Evolutionary conservation across 176 grass and related monocot species (phyloP).

Genomic region (Poa annua): DNA sequence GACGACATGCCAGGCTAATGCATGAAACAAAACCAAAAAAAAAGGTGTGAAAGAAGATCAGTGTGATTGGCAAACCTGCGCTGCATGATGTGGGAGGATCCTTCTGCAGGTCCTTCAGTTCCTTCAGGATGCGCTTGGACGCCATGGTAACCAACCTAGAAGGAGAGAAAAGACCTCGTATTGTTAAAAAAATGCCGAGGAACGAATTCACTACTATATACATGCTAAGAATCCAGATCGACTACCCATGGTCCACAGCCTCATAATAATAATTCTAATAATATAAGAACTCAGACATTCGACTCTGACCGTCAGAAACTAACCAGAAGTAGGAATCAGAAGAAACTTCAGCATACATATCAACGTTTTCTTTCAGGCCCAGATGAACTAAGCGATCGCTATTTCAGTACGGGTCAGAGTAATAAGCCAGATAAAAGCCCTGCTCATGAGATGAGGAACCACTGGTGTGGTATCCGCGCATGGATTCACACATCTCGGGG

Average conservation of each 20-base stretch:
- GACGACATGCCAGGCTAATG: neutral
- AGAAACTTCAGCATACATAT: neutral
- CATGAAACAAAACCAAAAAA: neutral
- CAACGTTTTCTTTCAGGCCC: constrained; percentile 12
- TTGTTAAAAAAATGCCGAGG: neutral
- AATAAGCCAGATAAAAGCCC: neutral
- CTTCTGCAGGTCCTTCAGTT: constrained; percentile 68
- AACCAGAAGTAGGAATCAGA: neutral
- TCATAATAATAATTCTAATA: neutral
- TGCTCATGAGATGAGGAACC: neutral
- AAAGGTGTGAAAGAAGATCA: neutral
- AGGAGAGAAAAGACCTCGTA: neutral
- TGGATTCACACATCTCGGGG: neutral
- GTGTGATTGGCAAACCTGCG: constrained; percentile 36
- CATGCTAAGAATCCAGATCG: neutral
- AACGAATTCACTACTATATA: neutral
- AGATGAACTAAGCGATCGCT: neutral
- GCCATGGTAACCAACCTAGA: constrained; percentile 45
- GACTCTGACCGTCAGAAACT: neutral
- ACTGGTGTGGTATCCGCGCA: neutral
- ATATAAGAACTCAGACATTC: neutral
- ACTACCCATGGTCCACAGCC: neutral
- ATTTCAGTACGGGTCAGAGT: neutral
- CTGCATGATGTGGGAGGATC: constrained; percentile 70
- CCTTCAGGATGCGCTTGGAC: constrained; percentile 66